Evolutionary conservation across 352 stramenopile genomes (phyloP).

Genomic region (Thraustochytrium striatum): DNA sequence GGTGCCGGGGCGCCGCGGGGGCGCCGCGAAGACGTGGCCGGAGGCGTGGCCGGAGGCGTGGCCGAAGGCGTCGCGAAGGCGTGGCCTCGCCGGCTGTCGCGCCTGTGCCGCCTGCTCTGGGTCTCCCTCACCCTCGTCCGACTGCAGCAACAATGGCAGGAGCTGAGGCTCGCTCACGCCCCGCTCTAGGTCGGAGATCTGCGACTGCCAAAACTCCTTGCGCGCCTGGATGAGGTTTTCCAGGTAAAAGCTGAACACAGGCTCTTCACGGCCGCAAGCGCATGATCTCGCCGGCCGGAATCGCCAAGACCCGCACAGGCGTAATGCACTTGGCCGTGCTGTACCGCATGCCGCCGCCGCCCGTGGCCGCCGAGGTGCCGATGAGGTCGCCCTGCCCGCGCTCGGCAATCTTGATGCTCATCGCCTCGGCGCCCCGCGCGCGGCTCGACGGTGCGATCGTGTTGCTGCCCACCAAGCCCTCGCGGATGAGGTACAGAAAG

Average conservation of each 20-base stretch:
- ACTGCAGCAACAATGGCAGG: slow-evolving; percentile 19
- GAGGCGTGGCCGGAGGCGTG: too few relatives aligned
- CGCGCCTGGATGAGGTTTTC: slow-evolving; percentile 39
- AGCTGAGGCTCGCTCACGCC: slow-evolving; percentile 45
- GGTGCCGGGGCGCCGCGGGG: too few relatives aligned
- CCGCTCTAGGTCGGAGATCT: slow-evolving; percentile 44
- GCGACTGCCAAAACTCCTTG: slow-evolving; percentile 46
- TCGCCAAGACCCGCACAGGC: slow-evolving; percentile 24
- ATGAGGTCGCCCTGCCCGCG: slow-evolving; percentile 45
- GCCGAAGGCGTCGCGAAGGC: too few relatives aligned
- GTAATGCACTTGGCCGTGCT: slow-evolving; percentile 47
- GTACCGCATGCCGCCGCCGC: slow-evolving; percentile 31
- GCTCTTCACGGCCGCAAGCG: slow-evolving; percentile 28
- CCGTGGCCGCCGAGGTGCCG: slow-evolving; percentile 35
- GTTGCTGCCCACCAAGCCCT: slow-evolving; percentile 42
- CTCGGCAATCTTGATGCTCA: slow-evolving; percentile 34
- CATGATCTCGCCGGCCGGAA: slow-evolving; percentile 36
- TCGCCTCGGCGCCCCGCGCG: slow-evolving; percentile 34
- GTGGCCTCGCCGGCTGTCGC: too few relatives aligned
- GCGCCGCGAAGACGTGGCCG: too few relatives aligned
- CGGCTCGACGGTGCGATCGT: slow-evolving; percentile 31
- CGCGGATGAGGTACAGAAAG: slow-evolving; percentile 44
- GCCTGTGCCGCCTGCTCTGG: not conserved
- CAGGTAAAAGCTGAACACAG: slow-evolving; percentile 44
- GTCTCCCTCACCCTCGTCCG: not conserved